Base-by-base conservation (phyloP, 31 red algal genomes). In the Odonthalia washingtoniensis region DNA sequence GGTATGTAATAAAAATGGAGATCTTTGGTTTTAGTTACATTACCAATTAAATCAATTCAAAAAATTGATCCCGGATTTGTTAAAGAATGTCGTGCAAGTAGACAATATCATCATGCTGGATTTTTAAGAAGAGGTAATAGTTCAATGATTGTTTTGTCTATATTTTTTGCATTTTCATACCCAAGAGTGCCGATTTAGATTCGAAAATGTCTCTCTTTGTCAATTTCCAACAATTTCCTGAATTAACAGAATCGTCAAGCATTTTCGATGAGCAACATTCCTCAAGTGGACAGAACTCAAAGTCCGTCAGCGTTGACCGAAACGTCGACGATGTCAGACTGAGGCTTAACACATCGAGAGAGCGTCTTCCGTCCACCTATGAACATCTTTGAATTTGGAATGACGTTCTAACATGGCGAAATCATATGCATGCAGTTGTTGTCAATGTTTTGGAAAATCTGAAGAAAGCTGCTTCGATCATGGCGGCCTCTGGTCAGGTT, bases 341-440 rank as follows among this genome's bases (percentile, higher is more conserved):
- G n/a, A n/a, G n/a, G n/a, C n/a, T n/a, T n/a, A n/a, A n/a, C n/a
- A n/a, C n/a, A n/a, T n/a, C n/a, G n/a, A n/a, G n/a, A n/a, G n/a
- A n/a, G n/a, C n/a, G n/a, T n/a, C n/a, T n/a, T n/a, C n/a, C n/a
- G n/a, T n/a, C n/a, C n/a, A n/a, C n/a, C n/a, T n/a, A 88, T 45
- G 95, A 95, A 42, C 49, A 64, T 33, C 83, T 94, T 2, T 44
- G 43, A 3, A 81, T 94, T 3, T 99, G 98, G 98, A 99, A 92
- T 85, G 95, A 97, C 46, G 46, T 99, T 72, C 62, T 99, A 26
- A 87, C 85, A 40, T 99, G 98, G 95, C 87, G 98, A 65, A 96
- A 93, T 77, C 98, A 99, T 74, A 88, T 99, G 52, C 91, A 95
- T 66, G 92, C 93, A 35, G 89, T 93, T n/a, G 90, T 99, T 3